Base-by-base conservation (phyloP, 805 yeast species). In the Wickerhamiella shivajii region DNA sequence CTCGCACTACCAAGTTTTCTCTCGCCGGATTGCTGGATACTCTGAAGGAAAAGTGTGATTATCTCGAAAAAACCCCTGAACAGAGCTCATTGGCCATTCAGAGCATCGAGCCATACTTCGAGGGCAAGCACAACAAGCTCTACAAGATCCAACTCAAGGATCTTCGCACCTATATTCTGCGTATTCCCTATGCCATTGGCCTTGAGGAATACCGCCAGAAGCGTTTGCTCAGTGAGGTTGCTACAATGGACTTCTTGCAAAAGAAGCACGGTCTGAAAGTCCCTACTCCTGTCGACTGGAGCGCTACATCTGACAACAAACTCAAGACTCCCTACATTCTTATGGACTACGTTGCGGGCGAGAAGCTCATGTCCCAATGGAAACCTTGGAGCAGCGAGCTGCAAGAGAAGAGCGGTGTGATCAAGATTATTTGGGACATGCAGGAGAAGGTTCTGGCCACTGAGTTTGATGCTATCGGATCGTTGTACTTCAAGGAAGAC, bases 101-200 rank as follows among this genome's bases (percentile, higher is more conserved):
- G 47, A 73, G 85, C 30, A 71, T 87, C 51, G 70, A 80, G 39
- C 77, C 92, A 35, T 67, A 83, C 39, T 93, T 81, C 50, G 97
- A 87, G 55, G 98, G 97, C 35, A 83, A 81, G 57, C 95, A 83
- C 52, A 87, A 87, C 59, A 69, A 94, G 51, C 63, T 87, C 39
- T 87, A 85, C 58, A 73, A 77, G 51, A 59, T 84, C 24, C 69
- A 70, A 14, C 61, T 84, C 36, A 68, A 68, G 42, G 67, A 71
- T 33, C 74, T 60, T 2, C 75, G 70, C 44, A 59, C 67, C 7
- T 73, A 77, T 43, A 69, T 80, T 18, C 64, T 90, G 54, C 71
- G 98, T 54, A 69, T 90, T 34, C 98, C 97, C 15, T 90, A 90
- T 52, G 78, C 77, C 32, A 65, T 83, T 14, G 79, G 76, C 37